These are phyloP conservation scores for Yarrowia deformans DNA, from an alignment of 805 yeast species.

Conservation along the genomic window DNA sequence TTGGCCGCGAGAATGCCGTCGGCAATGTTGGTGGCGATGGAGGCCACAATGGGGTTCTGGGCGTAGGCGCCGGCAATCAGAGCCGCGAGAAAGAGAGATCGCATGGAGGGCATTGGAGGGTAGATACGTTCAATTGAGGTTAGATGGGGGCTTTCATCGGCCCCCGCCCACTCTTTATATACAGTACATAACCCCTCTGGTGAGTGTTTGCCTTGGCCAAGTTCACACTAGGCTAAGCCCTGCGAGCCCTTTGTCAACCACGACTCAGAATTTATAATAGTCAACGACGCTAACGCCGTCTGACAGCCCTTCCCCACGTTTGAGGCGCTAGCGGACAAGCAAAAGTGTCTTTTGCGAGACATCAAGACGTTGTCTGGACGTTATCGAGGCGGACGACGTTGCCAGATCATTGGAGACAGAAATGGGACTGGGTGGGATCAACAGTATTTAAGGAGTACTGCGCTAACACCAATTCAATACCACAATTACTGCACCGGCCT, in stretches of 20 bases:
- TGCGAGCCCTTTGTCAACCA: slow-evolving; percentile 1
- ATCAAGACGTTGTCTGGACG: neutral
- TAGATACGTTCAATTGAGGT: no score
- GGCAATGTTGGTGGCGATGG: slow-evolving; percentile 16
- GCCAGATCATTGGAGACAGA: no score
- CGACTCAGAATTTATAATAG: slow-evolving; percentile 29
- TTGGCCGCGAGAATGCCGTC: slow-evolving; percentile 16
- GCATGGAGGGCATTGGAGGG: neutral
- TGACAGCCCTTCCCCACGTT: slow-evolving; percentile 25
- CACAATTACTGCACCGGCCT: no score
- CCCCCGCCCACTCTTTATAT: slow-evolving; percentile 5
- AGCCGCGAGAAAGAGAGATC: neutral
- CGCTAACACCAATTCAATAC: no score
- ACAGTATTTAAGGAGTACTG: no score
- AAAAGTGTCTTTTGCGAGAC: neutral
- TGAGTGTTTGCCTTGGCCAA: slow-evolving; percentile 11
- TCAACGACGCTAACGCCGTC: neutral
- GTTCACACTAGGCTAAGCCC: neutral
- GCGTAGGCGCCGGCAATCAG: slow-evolving; percentile 11
- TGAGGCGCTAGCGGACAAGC: neutral
- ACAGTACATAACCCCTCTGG: neutral
- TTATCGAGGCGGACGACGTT: neutral
- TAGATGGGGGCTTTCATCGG: no score
- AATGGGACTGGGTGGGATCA: no score
- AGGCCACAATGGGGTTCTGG: slow-evolving; percentile 33